phyloP scores from a whole-genome alignment of 1,284 basidiomycete species.

The Malassezia obtusa region DNA sequence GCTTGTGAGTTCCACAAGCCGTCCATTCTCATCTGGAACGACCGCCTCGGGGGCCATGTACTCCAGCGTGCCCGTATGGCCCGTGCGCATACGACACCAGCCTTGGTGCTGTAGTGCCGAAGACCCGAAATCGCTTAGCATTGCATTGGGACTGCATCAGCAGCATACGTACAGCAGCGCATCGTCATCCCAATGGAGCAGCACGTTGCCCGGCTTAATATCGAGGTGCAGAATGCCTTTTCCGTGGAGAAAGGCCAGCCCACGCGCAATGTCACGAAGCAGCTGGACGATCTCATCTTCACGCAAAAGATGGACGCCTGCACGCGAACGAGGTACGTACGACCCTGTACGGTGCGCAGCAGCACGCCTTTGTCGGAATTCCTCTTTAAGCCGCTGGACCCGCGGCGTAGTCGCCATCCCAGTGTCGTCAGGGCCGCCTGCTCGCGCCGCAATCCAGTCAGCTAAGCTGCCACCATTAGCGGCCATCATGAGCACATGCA shows the following conservation, averaged over 20 bases:
- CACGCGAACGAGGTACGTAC: not conserved
- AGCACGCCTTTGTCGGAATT: slow-evolving; percentile 22
- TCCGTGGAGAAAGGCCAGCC: slow-evolving; percentile 38
- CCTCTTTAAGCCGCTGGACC: slow-evolving; percentile 25
- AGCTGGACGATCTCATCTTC: slow-evolving; percentile 38
- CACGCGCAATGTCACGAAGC: slow-evolving; percentile 32
- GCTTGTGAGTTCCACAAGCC: slow-evolving; percentile 65
- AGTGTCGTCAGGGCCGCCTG: slow-evolving; percentile 12
- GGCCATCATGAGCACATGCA: slow-evolving; percentile 45
- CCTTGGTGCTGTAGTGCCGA: slow-evolving; percentile 51
- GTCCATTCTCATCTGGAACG: slow-evolving; percentile 52
- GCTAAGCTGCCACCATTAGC: slow-evolving; percentile 45
- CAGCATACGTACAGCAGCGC: slow-evolving; percentile 53
- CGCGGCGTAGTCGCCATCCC: not conserved
- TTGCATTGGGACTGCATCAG: slow-evolving; percentile 53
- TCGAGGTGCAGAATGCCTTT: slow-evolving; percentile 68
- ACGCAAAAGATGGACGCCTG: slow-evolving; percentile 34
- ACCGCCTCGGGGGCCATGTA: slow-evolving; percentile 68
- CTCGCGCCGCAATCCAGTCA: slow-evolving; percentile 34
- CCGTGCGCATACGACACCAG: slow-evolving; percentile 52
- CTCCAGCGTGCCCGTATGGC: slow-evolving; percentile 83
- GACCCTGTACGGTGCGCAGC: not conserved
- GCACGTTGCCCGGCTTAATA: slow-evolving; percentile 81
- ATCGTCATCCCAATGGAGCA: slow-evolving; percentile 85
- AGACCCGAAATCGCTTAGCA: slow-evolving; percentile 89